Percentiles rank a stretch among this genome's conserved stretches.
Conservation (phyloP, 495 filamentous ascomycete genomes). For the Cryomyces antarcticus region DNA sequence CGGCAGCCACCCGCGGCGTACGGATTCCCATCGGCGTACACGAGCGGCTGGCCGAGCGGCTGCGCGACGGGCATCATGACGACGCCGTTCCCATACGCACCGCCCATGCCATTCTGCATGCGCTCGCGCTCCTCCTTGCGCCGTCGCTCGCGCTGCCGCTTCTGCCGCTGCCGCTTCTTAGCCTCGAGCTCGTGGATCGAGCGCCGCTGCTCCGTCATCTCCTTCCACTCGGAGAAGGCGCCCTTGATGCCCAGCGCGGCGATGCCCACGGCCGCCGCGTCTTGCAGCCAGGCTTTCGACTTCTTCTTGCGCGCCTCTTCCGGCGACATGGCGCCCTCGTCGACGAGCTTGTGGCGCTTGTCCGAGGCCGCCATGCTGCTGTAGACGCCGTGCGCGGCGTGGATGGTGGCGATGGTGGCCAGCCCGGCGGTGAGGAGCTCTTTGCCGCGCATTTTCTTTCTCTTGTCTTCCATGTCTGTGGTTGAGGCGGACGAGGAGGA, state of each 20-base stretch:
- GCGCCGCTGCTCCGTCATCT: constrained; percentile 37
- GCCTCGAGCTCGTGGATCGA: constrained; percentile 26
- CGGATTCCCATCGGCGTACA: constrained; percentile 15
- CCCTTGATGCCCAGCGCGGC: constrained; percentile 74
- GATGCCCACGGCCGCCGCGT: constrained; percentile 61
- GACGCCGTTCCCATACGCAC: constrained; percentile 1
- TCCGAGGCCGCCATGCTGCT: constrained; percentile 55
- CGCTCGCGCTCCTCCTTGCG: constrained; percentile 6
- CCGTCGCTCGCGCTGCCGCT: constrained; percentile 5
- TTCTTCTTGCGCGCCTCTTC: constrained; percentile 58
- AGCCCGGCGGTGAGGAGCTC: constrained; percentile 66
- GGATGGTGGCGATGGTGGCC: constrained; percentile 74
- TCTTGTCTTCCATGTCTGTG: constrained; percentile 53
- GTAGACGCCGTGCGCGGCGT: constrained; percentile 66
- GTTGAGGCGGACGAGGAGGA: constrained; percentile 35
- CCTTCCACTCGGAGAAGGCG: constrained; percentile 55
- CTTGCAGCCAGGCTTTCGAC: constrained; percentile 51
- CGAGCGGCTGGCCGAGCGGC: constrained; percentile 3
- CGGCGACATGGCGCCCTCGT: constrained; percentile 50
- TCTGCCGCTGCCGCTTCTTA: constrained; percentile 10
- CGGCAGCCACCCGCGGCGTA: constrained; percentile 10
- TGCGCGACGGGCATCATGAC: neutral
- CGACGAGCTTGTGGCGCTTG: constrained; percentile 44
- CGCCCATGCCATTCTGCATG: constrained; percentile 5
- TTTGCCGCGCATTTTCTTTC: constrained; percentile 66